Percentiles rank a stretch among this genome's conserved stretches.
Evolutionary conservation across 2,329 filamentous ascomycete species (phyloP).

Genomic region (Ophiostoma angusticollis): DNA sequence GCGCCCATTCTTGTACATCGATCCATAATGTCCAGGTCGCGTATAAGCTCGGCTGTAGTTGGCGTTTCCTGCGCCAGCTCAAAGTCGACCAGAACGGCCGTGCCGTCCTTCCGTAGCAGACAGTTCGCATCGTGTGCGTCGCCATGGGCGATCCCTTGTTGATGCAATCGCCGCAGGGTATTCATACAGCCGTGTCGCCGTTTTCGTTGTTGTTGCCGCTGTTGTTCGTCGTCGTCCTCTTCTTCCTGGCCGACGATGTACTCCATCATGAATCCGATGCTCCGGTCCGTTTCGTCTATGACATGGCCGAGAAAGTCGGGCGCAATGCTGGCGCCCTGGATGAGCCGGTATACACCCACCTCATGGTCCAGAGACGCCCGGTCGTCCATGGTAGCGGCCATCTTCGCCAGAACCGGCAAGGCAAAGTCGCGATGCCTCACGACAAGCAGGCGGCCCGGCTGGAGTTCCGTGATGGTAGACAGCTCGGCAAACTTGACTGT

Average conservation of each 20-base stretch:
- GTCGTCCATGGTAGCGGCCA: not conserved
- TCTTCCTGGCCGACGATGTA: conserved; percentile 1
- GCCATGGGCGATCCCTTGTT: conserved; percentile 7
- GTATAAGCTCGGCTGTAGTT: conserved; percentile 1
- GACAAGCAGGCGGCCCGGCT: conserved; percentile 10
- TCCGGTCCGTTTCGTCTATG: not conserved
- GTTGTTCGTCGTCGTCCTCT: not conserved
- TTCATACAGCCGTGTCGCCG: conserved; percentile 7
- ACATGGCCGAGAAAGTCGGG: conserved; percentile 11
- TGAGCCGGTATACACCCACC: conserved; percentile 6
- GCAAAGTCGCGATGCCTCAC: conserved; percentile 8
- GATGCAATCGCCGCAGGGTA: conserved; percentile 10
- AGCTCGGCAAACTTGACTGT: conserved; percentile 6
- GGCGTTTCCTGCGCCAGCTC: conserved; percentile 9
- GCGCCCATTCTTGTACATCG: conserved; percentile 3
- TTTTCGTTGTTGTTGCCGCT: not conserved
- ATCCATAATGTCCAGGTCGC: conserved; percentile 11
- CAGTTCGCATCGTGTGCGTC: conserved; percentile 15
- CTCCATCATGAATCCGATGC: conserved; percentile 11
- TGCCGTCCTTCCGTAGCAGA: conserved; percentile 5
- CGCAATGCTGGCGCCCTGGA: conserved; percentile 3
- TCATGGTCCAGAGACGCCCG: conserved; percentile 6
- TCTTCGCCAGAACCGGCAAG: conserved; percentile 7
- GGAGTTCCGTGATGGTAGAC: conserved; percentile 1
- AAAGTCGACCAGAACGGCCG: conserved; percentile 14